Percentiles rank a stretch among this genome's conserved stretches.
Evolutionary conservation across 805 yeast genomes (phyloP).

Genomic region (Zygoascus biomembranicola): DNA sequence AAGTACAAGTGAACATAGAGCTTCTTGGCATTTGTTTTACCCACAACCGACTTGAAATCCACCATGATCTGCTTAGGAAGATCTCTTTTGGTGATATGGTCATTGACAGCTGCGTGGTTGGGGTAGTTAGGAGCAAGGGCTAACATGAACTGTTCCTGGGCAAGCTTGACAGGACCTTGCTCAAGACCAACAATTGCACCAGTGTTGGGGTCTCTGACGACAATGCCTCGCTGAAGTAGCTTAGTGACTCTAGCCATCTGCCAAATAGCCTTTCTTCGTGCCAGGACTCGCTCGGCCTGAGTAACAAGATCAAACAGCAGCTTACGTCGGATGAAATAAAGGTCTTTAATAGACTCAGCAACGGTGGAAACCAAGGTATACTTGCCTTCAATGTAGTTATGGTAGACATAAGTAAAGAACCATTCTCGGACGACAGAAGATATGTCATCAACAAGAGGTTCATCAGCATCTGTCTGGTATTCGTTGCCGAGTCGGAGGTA

Average conservation of each 20-base stretch:
- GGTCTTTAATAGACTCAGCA: conserved; percentile 21
- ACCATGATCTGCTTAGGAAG: conserved; percentile 54
- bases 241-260: conserved; percentile 24
- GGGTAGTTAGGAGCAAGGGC: conserved; percentile 74
- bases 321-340: conserved; percentile 20
- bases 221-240: conserved; percentile 25
- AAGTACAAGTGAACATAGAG: conserved; percentile 67
- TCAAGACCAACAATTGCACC: conserved; percentile 23
- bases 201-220: conserved; percentile 24
- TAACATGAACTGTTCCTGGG: conserved; percentile 58
- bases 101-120: conserved; percentile 17
- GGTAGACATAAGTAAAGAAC: conserved; percentile 22
- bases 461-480: conserved; percentile 13
- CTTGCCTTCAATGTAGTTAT: conserved; percentile 21
- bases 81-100: conserved; percentile 6
- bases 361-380: conserved; percentile 20
- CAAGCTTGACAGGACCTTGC: conserved; percentile 46
- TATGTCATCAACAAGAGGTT: conserved; percentile 28
- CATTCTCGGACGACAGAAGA: conserved; percentile 26
- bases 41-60: conserved; percentile 62
- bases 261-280: conserved; percentile 26
- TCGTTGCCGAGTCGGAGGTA: conserved; percentile 19
- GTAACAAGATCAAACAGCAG: conserved; percentile 23
- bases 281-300: conserved; percentile 19
- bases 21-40: conserved; percentile 55